Evolutionary conservation across 805 yeast species (phyloP).

Genomic region (Wickerhamiella galacta): DNA sequence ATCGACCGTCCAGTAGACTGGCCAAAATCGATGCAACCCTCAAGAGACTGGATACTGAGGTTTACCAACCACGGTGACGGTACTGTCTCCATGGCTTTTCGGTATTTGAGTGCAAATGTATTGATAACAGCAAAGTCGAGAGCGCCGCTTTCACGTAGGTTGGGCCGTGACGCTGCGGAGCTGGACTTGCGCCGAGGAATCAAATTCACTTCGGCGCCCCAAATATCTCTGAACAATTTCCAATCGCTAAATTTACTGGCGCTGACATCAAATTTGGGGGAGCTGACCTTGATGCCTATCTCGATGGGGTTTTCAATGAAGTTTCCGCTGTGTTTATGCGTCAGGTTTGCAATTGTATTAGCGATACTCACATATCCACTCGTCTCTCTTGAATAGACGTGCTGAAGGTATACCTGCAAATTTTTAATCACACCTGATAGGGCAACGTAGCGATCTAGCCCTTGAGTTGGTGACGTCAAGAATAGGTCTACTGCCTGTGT

Average conservation of each 20-base stretch:
- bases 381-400: constrained; percentile 74
- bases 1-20: constrained; percentile 58
- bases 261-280: constrained; percentile 42
- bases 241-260: constrained; percentile 78
- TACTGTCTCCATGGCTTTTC: constrained; percentile 41
- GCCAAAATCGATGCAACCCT: constrained; percentile 58
- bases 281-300: constrained; percentile 32
- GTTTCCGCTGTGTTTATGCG: constrained; percentile 4
- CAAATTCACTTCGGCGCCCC: constrained; percentile 5
- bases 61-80: constrained; percentile 65
- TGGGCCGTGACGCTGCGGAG: neutral
- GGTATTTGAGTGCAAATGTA: constrained; percentile 25
- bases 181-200: neutral
- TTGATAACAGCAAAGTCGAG: too few species aligned
- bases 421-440: constrained; percentile 35
- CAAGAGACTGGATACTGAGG: constrained; percentile 34
- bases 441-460: constrained; percentile 23
- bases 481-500: constrained; percentile 50
- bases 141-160: neutral
- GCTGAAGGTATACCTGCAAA: constrained; percentile 62
- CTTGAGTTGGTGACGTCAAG: constrained; percentile 26
- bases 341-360: constrained; percentile 1
- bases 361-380: constrained; percentile 34
- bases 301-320: constrained; percentile 8
- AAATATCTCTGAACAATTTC: constrained; percentile 36